Base-by-base conservation (phyloP, 768 basidiomycete genomes). In the Suillus sp. region DNA sequence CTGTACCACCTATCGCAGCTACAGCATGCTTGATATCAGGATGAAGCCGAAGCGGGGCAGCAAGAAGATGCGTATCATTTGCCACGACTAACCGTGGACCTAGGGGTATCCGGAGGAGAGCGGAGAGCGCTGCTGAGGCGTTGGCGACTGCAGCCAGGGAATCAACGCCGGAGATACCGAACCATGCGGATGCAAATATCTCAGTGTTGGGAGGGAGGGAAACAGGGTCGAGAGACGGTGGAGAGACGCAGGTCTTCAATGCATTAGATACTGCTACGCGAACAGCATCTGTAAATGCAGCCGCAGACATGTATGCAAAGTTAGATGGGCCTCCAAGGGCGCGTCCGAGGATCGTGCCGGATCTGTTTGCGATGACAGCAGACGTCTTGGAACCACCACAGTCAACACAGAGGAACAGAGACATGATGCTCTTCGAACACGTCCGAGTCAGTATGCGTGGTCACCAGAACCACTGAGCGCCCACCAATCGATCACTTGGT, bases 381-480 rank as follows among this genome's bases (percentile, higher is more conserved):
- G 89, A 84, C 11, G 95, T 95, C 78, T 96, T 96, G 50, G 92
- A 92, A 25, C 92, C 94, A 35, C 94, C 94, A 65, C 93, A 94
- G 75, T 95, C 93, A 66, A 91, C 88, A 70, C 89, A 93, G 66
- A 95, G 87, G 71, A 85, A 91, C 68, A 91, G 77, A 13, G 87
- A 77, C 85, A 86, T 86, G 25, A 56, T 10, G 22, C 22, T 38
- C 3, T 57, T 56, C 14, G 8, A 37, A 56, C 22, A 56, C 35
- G 35, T n/a, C n/a, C n/a, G n/a, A n/a, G n/a, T 56, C 22, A 56
- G 35, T 40, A 20, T 57, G 37, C 10, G 6, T 4, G 9, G 22
- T 38, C 5, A 27, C 9, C 8, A 27, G 10, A 56, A 38, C 18
- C 0, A 20, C 5, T 56, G 37, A 27, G 37, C 16, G 18, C 55